phyloP scores from a whole-genome alignment of 805 yeast species.

The Candida ponderosae region DNA sequence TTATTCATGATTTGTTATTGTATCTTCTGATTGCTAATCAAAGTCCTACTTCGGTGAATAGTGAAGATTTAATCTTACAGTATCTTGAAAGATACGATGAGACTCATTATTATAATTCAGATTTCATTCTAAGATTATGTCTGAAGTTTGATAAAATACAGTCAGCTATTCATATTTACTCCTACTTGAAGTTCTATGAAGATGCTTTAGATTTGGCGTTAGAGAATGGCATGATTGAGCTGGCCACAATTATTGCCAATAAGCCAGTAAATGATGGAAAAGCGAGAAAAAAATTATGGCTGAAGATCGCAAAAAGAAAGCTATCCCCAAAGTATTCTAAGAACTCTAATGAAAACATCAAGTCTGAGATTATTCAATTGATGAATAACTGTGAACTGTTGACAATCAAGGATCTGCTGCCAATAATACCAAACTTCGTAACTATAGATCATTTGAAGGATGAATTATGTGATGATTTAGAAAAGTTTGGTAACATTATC shows the following conservation, averaged over 20 bases:
- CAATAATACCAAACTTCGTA: constrained; percentile 76
- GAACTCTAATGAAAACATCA: constrained; percentile 21
- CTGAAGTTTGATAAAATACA: constrained; percentile 47
- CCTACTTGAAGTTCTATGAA: constrained; percentile 61
- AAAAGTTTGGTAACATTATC: constrained; percentile 61
- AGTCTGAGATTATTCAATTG: constrained; percentile 24
- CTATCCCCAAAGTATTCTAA: constrained; percentile 12
- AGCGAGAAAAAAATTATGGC: constrained; percentile 66
- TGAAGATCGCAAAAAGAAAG: constrained; percentile 39
- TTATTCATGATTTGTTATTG: constrained; percentile 63
- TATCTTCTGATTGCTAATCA: constrained; percentile 47
- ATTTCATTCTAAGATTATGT: constrained; percentile 70
- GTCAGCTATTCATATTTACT: constrained; percentile 68
- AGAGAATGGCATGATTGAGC: constrained; percentile 45
- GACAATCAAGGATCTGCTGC: constrained; percentile 74
- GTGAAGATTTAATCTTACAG: constrained; percentile 40
- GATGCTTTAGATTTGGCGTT: constrained; percentile 78
- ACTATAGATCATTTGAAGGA: constrained; percentile 78
- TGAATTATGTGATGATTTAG: constrained; percentile 75
- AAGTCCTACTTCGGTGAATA: constrained; percentile 11
- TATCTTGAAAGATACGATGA: constrained; percentile 37
- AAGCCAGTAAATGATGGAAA: constrained; percentile 40
- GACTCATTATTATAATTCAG: constrained; percentile 50
- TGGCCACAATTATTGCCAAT: constrained; percentile 53
- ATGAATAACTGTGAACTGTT: constrained; percentile 40